These are phyloP conservation scores for Xylariaceae sp. DNA, from an alignment of 2,329 filamentous ascomycete genomes.

Conservation along the genomic window DNA sequence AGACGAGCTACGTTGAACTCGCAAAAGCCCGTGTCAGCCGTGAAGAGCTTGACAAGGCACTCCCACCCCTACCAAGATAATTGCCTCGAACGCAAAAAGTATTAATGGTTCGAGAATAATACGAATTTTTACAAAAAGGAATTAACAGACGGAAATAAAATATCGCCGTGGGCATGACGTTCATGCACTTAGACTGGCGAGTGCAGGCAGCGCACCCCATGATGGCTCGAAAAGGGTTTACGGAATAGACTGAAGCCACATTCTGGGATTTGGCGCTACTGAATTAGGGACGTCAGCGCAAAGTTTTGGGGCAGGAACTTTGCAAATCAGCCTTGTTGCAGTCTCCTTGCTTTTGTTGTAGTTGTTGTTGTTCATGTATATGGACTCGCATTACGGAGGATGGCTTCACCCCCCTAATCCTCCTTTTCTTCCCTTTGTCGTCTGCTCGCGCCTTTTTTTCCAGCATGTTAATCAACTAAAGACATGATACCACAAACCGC, in stretches of 20 bases:
- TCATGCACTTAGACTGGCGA: constrained; percentile 16
- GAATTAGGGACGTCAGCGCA: constrained; percentile 1
- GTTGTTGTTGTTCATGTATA: constrained; percentile 1
- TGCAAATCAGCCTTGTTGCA: neutral
- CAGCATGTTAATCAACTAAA: constrained; percentile 25
- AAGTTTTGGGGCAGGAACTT: neutral
- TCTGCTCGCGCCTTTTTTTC: constrained; percentile 17
- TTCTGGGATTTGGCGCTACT: constrained; percentile 9
- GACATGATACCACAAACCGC: constrained; percentile 34
- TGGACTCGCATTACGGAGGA: neutral
- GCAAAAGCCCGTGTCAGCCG: constrained; percentile 43
- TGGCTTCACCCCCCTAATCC: neutral
- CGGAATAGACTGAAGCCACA: constrained; percentile 1
- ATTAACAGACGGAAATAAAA: constrained; percentile 2
- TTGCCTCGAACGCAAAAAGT: neutral
- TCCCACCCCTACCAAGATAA: constrained; percentile 50
- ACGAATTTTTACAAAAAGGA: neutral
- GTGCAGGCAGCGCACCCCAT: neutral
- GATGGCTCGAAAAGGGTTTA: constrained; percentile 1
- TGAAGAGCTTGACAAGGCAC: constrained; percentile 55
- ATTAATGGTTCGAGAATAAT: neutral
- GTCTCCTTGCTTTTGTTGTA: neutral
- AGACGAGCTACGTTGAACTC: constrained; percentile 37
- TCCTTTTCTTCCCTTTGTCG: constrained; percentile 19
- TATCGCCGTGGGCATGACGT: constrained; percentile 2